A percentile compares a stretch with the other conserved stretches of the same genome.
Conservation (phyloP, 2,329 filamentous ascomycete species). For the Periconia macrospinosa region DNA sequence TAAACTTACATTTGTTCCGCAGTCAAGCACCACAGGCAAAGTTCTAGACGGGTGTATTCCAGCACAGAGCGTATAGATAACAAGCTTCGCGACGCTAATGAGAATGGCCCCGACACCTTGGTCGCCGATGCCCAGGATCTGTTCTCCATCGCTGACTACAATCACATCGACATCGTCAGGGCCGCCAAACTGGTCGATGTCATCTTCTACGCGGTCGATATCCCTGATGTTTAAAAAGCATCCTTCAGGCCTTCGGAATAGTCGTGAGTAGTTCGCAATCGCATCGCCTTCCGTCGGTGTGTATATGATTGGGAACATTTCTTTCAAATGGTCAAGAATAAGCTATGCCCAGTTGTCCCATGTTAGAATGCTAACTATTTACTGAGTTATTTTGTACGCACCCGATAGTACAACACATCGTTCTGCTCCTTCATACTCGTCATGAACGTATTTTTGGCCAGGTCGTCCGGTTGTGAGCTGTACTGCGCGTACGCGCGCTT, state of each 20-base stretch:
- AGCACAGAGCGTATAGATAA: slow-evolving; percentile 81
- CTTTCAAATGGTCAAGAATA: slow-evolving; percentile 74
- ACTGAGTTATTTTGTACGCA: slow-evolving; percentile 36
- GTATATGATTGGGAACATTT: slow-evolving; percentile 91
- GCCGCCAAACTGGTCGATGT: slow-evolving; percentile 68
- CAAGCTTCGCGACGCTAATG: slow-evolving; percentile 82
- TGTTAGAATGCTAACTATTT: neutral
- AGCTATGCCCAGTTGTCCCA: slow-evolving; percentile 54
- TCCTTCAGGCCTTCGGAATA: slow-evolving; percentile 78
- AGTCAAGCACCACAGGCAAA: slow-evolving; percentile 80
- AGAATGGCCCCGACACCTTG: slow-evolving; percentile 84
- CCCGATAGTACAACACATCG: slow-evolving; percentile 77
- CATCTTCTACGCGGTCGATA: slow-evolving; percentile 64
- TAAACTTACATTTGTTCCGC: slow-evolving; percentile 68
- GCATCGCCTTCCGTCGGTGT: slow-evolving; percentile 89
- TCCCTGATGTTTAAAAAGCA: slow-evolving; percentile 78
- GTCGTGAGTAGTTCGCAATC: slow-evolving; percentile 77
- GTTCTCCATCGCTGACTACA: slow-evolving; percentile 73
- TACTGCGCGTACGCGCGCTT: slow-evolving; percentile 82
- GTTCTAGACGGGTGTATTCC: slow-evolving; percentile 80
- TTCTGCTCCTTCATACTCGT: slow-evolving; percentile 85
- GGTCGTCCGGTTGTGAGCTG: slow-evolving; percentile 59
- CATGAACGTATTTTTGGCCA: slow-evolving; percentile 88
- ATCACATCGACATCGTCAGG: slow-evolving; percentile 84
- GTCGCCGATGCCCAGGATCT: slow-evolving; percentile 87